Evolutionary conservation across 345 rosid species (phyloP).

Genomic region (Citrus cavaleriei): DNA sequence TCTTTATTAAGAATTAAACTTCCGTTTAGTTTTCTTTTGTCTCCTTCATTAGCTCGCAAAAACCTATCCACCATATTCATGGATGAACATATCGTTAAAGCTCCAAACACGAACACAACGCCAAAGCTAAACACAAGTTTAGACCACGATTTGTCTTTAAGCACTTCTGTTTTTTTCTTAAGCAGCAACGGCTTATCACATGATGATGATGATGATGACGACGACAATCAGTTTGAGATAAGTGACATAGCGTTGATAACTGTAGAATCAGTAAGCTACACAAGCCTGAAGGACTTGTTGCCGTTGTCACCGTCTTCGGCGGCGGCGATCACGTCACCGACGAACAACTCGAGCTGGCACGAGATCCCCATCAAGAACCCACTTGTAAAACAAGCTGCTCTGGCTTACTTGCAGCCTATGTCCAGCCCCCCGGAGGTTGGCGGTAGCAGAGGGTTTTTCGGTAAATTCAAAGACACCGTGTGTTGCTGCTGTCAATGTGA

Average conservation of each 20-base stretch:
- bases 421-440: slow-evolving; percentile 32
- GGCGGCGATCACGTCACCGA: slow-evolving; percentile 26
- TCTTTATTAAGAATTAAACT: neutral
- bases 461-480: slow-evolving; percentile 15
- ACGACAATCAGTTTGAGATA: neutral
- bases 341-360: slow-evolving; percentile 41
- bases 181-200: slow-evolving; percentile 10
- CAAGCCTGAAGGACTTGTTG: slow-evolving; percentile 51
- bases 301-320: slow-evolving; percentile 20
- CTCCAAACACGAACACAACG: neutral
- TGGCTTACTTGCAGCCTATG: slow-evolving; percentile 65
- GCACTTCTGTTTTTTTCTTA: slow-evolving; percentile 8
- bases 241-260: slow-evolving; percentile 42
- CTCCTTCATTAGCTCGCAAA: neutral
- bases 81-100: neutral
- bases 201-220: neutral
- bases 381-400: slow-evolving; percentile 59
- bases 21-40: neutral
- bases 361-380: slow-evolving; percentile 60
- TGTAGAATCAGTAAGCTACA: slow-evolving; percentile 32
- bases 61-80: neutral
- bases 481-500: slow-evolving; percentile 21
- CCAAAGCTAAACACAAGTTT: neutral
- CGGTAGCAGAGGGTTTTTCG: slow-evolving; percentile 26
- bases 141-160: neutral